Percentiles rank a stretch among this genome's conserved stretches.
Evolutionary conservation across 306 rosid species (phyloP).

Genomic region (Rosa lucieae): DNA sequence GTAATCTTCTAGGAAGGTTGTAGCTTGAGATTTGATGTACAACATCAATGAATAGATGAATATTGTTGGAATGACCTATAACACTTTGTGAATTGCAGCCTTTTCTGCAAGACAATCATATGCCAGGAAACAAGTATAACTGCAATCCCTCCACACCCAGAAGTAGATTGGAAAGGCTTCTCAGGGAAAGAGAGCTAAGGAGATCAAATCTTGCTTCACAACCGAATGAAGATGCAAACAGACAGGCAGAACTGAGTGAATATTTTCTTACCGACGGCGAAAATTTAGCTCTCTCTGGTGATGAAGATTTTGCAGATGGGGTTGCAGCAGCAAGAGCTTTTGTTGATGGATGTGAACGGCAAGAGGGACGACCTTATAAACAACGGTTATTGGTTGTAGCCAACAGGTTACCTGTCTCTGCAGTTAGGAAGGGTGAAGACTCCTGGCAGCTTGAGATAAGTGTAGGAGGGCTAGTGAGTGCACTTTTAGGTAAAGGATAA

Average conservation of each 20-base stretch:
- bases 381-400: slow-evolving; percentile 92
- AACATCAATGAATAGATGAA: slow-evolving; percentile 2
- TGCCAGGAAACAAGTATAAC: slow-evolving; percentile 72
- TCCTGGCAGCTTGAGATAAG: slow-evolving; percentile 86
- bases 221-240: slow-evolving; percentile 48
- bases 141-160: slow-evolving; percentile 65
- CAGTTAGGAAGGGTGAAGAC: slow-evolving; percentile 76
- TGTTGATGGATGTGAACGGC: slow-evolving; percentile 46
- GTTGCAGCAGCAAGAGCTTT: slow-evolving; percentile 27
- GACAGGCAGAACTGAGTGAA: slow-evolving; percentile 49
- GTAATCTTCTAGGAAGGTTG: neutral
- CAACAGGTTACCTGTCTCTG: slow-evolving; percentile 92
- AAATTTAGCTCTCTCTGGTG: slow-evolving; percentile 30
- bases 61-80: slow-evolving; percentile 1
- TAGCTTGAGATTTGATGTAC: slow-evolving; percentile 9
- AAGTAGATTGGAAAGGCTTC: slow-evolving; percentile 86
- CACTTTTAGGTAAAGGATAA: slow-evolving; percentile 75
- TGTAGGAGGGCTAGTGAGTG: slow-evolving; percentile 93
- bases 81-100: slow-evolving; percentile 32
- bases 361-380: slow-evolving; percentile 54
- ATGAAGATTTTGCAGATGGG: slow-evolving; percentile 56
- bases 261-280: slow-evolving; percentile 33
- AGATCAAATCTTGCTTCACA: slow-evolving; percentile 46
- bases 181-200: slow-evolving; percentile 88
- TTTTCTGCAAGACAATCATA: slow-evolving; percentile 31